phyloP scores from a whole-genome alignment of 768 basidiomycete genomes.

The Trametes elegans region DNA sequence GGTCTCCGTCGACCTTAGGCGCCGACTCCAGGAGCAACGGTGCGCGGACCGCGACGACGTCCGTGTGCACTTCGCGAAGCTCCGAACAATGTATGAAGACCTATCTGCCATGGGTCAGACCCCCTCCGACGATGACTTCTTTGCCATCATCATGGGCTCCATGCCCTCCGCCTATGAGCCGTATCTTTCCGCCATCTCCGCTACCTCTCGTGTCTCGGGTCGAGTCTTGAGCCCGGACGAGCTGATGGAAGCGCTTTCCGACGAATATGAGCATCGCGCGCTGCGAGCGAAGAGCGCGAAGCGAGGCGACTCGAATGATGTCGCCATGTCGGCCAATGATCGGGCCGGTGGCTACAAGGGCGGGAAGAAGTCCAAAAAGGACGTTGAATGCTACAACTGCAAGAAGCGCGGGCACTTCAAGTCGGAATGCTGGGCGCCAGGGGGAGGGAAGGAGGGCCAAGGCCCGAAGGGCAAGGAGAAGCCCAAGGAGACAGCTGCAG shows the following conservation, averaged over 20 bases:
- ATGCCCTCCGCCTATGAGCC: not conserved
- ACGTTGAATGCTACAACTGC: constrained; percentile 22
- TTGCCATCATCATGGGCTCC: too few species aligned
- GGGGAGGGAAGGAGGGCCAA: constrained; percentile 23
- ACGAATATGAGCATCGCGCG: not conserved
- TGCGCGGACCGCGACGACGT: constrained; percentile 35
- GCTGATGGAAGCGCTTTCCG: not conserved
- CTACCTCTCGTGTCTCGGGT: not conserved
- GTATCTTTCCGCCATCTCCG: not conserved
- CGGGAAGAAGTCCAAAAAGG: not conserved
- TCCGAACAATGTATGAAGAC: too few species aligned
- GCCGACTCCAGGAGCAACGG: constrained; percentile 26
- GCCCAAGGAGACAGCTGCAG: not conserved
- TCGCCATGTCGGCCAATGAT: not conserved
- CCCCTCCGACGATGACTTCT: too few species aligned
- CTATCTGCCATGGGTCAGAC: too few species aligned
- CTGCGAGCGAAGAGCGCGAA: not conserved
- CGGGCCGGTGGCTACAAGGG: not conserved
- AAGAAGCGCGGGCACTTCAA: constrained; percentile 19
- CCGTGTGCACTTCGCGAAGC: too few species aligned
- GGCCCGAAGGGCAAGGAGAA: constrained; percentile 3
- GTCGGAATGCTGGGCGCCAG: constrained; percentile 20
- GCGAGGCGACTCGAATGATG: not conserved
- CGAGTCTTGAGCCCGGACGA: not conserved
- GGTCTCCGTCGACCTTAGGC: constrained; percentile 31